These are phyloP conservation scores for Trypanosoma melophagium DNA, from an alignment of 208 protist species.

Conservation along the genomic window DNA sequence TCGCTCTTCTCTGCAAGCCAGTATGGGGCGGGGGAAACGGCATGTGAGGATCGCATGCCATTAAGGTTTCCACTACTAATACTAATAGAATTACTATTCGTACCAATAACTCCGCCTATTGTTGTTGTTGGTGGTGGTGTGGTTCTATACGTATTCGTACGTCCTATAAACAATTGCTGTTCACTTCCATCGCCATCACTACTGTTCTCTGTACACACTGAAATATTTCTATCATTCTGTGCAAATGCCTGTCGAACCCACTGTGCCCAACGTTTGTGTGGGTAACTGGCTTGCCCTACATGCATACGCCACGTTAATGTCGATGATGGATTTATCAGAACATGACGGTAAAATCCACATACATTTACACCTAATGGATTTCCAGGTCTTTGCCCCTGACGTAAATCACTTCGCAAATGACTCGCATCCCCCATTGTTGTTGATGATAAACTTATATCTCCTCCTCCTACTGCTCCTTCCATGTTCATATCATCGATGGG, in stretches of 20 bases:
- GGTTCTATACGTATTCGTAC: too few species aligned
- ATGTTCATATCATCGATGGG: slow-evolving; percentile 26
- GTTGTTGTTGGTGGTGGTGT: neutral
- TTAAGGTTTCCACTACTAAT: neutral
- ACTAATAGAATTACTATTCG: neutral
- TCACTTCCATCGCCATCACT: too few species aligned
- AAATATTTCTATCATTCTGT: neutral
- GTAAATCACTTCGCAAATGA: slow-evolving; percentile 26
- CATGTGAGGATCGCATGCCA: slow-evolving; percentile 6
- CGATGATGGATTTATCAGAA: slow-evolving; percentile 30
- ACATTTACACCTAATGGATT: slow-evolving; percentile 53
- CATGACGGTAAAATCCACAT: slow-evolving; percentile 28
- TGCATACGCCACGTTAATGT: slow-evolving; percentile 24
- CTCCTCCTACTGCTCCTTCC: neutral
- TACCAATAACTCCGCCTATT: neutral
- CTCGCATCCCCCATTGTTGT: slow-evolving; percentile 8
- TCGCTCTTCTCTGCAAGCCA: slow-evolving; percentile 70
- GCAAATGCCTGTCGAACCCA: slow-evolving; percentile 21
- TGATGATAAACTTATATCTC: neutral
- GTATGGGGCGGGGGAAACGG: slow-evolving; percentile 57
- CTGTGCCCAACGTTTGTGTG: slow-evolving; percentile 29
- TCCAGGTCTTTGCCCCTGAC: slow-evolving; percentile 32
- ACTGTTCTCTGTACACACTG: neutral
- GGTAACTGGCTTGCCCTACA: slow-evolving; percentile 4
- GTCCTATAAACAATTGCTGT: too few species aligned